Conservation (phyloP, 23 red algal genomes). For the Gracilaria caudata region DNA sequence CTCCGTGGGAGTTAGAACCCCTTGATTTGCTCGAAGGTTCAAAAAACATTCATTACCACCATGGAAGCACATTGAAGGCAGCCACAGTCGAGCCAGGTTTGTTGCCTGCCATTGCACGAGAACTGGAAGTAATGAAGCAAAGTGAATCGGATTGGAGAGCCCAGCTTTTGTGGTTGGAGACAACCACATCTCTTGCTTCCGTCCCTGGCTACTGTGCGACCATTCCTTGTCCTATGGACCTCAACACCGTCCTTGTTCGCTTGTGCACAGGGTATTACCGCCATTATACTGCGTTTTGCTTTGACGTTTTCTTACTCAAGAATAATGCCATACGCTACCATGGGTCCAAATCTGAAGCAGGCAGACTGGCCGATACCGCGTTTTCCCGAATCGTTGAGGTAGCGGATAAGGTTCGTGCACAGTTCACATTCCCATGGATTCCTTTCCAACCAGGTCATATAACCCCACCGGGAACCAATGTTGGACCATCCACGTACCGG, state of each 20-base stretch:
- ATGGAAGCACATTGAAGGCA: background rate
- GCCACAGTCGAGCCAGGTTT: conserved; percentile 60
- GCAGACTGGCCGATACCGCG: conserved; percentile 12
- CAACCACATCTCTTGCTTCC: conserved; percentile 40
- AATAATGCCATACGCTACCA: conserved; percentile 50
- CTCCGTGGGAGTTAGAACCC: conserved; percentile 80
- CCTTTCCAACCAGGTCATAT: background rate
- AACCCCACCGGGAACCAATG: background rate
- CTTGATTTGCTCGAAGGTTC: conserved; percentile 12
- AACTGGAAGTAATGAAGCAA: conserved; percentile 50
- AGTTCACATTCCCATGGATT: conserved; percentile 41
- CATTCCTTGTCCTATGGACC: conserved; percentile 73
- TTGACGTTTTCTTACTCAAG: conserved; percentile 51
- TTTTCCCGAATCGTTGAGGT: conserved; percentile 43
- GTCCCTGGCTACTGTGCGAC: conserved; percentile 47
- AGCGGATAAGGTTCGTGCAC: conserved; percentile 35
- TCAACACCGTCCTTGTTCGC: conserved; percentile 66
- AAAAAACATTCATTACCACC: background rate
- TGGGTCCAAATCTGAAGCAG: conserved; percentile 50
- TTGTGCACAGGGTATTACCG: conserved; percentile 71
- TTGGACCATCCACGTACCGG: background rate
- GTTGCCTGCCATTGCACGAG: conserved; percentile 45
- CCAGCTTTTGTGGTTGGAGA: conserved; percentile 67
- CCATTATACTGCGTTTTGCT: conserved; percentile 50
- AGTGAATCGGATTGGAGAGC: conserved; percentile 48